Percentiles rank a stretch among this genome's conserved stretches.
Evolutionary conservation across 805 yeast genomes (phyloP).

Genomic region (Pichia rugopelliculosa): DNA sequence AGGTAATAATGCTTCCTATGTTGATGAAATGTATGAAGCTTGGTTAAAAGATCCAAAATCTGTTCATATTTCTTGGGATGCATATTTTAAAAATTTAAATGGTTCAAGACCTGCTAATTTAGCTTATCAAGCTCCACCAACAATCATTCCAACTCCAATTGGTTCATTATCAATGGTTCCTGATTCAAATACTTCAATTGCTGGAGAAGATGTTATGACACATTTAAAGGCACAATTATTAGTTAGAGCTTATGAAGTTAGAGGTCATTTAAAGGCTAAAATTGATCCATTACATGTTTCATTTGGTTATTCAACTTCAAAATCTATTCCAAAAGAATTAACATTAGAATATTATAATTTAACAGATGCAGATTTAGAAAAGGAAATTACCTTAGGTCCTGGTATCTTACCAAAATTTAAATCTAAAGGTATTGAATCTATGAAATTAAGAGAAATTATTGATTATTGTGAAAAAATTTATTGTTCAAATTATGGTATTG

Average conservation of each 20-base stretch:
- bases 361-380: slow-evolving; percentile 76
- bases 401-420: slow-evolving; percentile 94
- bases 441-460: slow-evolving; percentile 75
- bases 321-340: slow-evolving; percentile 70
- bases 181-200: slow-evolving; percentile 36
- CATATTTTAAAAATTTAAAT: slow-evolving; percentile 85
- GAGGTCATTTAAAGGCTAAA: slow-evolving; percentile 94
- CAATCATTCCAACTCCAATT: slow-evolving; percentile 75
- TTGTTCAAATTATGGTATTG: slow-evolving; percentile 86
- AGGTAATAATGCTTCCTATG: slow-evolving; percentile 79
- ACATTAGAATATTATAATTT: slow-evolving; percentile 90
- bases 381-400: slow-evolving; percentile 86
- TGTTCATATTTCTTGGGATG: slow-evolving; percentile 96
- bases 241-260: slow-evolving; percentile 97
- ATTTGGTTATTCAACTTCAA: slow-evolving; percentile 56
- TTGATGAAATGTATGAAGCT: slow-evolving; percentile 96
- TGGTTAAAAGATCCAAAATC: slow-evolving; percentile 87
- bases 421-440: slow-evolving; percentile 44
- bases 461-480: slow-evolving; percentile 73
- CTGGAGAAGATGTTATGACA: slow-evolving; percentile 62
- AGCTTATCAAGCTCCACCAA: slow-evolving; percentile 91
- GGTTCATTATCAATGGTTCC: slow-evolving; percentile 63
- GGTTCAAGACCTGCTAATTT: slow-evolving; percentile 59
- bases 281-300: slow-evolving; percentile 93
- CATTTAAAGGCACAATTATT: slow-evolving; percentile 93